phyloP scores from a whole-genome alignment of 371 early-diverging fungal species.

The Nematocida homosporus region DNA sequence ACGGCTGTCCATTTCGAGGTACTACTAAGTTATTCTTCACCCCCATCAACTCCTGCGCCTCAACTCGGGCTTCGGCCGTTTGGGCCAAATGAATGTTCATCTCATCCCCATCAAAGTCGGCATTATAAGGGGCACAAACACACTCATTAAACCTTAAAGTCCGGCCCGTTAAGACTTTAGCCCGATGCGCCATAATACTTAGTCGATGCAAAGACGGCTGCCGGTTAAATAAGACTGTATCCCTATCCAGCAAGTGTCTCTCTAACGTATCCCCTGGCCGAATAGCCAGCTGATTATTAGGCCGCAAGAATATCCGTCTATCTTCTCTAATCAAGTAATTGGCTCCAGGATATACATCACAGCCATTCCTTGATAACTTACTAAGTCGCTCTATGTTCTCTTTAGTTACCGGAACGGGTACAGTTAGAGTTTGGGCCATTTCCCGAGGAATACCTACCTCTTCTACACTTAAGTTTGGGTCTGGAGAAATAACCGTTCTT shows the following conservation, averaged over 20 bases:
- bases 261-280: slow-evolving; percentile 88
- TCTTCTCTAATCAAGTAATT: slow-evolving; percentile 73
- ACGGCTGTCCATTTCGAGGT: slow-evolving; percentile 90
- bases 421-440: slow-evolving; percentile 89
- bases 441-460: slow-evolving; percentile 88
- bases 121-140: slow-evolving; percentile 97
- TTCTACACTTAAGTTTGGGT: slow-evolving; percentile 95
- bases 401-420: slow-evolving; percentile 84
- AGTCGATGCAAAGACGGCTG: slow-evolving; percentile 97
- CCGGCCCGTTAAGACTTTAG: slow-evolving; percentile 85
- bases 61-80: slow-evolving; percentile 92
- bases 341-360: slow-evolving; percentile 86
- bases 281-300: slow-evolving; percentile 70
- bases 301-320: slow-evolving; percentile 54
- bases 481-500: slow-evolving; percentile 97
- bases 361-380: slow-evolving; percentile 76
- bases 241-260: slow-evolving; percentile 86
- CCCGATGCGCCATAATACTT: slow-evolving; percentile 89
- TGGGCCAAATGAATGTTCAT: slow-evolving; percentile 99
- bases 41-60: slow-evolving; percentile 91
- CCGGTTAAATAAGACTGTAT: slow-evolving; percentile 97
- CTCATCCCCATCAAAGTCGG: slow-evolving; percentile 99
- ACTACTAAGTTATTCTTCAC: slow-evolving; percentile 89
- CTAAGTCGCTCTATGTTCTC: slow-evolving; percentile 79
- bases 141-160: slow-evolving; percentile 98